Conservation (phyloP, 2,329 filamentous ascomycete genomes). For the Fusarium longipes region DNA sequence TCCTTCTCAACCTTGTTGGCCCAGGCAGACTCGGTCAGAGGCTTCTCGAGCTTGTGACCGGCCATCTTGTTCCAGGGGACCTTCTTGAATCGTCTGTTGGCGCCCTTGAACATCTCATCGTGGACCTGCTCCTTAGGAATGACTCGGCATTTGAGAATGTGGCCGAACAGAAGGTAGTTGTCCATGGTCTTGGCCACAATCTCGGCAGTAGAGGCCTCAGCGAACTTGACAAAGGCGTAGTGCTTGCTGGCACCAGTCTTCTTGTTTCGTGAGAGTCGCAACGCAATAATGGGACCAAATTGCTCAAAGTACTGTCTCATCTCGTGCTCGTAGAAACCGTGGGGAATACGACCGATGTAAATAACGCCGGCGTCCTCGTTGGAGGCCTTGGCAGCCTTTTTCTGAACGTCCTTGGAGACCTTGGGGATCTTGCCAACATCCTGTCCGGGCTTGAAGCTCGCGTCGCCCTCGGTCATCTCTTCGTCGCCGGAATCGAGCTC, state of each 20-base stretch:
- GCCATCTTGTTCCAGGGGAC: conserved; percentile 90
- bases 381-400: conserved; percentile 56
- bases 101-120: conserved; percentile 86
- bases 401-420: conserved; percentile 57
- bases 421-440: conserved; percentile 64
- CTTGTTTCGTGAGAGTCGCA: conserved; percentile 91
- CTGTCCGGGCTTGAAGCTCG: conserved; percentile 60
- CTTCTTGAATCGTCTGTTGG: conserved; percentile 88
- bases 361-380: conserved; percentile 78
- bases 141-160: conserved; percentile 88
- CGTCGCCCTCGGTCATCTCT: conserved; percentile 51
- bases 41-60: conserved; percentile 77
- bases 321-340: conserved; percentile 96
- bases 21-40: conserved; percentile 82
- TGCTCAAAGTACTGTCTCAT: conserved; percentile 95
- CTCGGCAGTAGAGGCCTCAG: conserved; percentile 79
- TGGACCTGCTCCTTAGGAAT: conserved; percentile 83
- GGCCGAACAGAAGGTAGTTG: conserved; percentile 95
- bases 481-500: conserved; percentile 60
- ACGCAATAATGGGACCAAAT: conserved; percentile 82
- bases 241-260: conserved; percentile 92
- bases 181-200: conserved; percentile 97
- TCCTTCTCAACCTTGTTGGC: conserved; percentile 78
- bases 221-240: conserved; percentile 94
- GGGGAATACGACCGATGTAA: conserved; percentile 90